phyloP scores from a whole-genome alignment of 495 filamentous ascomycete species.

The Hapsidospora chrysogenum region DNA sequence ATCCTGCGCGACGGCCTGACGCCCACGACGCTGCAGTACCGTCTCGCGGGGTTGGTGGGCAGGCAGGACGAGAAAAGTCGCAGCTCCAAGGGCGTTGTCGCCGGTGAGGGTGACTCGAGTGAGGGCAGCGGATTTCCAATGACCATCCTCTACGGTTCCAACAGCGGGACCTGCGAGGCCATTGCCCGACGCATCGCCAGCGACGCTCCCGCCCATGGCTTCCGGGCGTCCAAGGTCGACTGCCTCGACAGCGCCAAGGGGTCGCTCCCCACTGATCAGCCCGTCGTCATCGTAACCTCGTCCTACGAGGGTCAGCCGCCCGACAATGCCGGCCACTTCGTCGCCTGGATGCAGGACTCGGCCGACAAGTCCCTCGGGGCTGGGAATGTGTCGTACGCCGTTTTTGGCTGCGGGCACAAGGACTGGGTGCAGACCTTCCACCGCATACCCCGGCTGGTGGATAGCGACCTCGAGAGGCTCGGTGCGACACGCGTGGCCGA shows the following conservation, averaged over 20 bases:
- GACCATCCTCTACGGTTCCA: constrained; percentile 49
- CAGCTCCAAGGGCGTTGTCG: constrained; percentile 28
- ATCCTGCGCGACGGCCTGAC: constrained; percentile 35
- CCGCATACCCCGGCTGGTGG: constrained; percentile 41
- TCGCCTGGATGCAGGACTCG: constrained; percentile 38
- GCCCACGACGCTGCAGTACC: constrained; percentile 30
- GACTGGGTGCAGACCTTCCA: constrained; percentile 56
- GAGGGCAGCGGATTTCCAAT: constrained; percentile 13
- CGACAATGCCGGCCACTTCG: constrained; percentile 50
- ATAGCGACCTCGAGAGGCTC: constrained; percentile 25
- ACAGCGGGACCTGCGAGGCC: constrained; percentile 51
- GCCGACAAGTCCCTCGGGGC: constrained; percentile 25
- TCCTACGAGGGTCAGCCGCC: constrained; percentile 49
- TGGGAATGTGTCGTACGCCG: constrained; percentile 35
- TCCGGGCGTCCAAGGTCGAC: constrained; percentile 18
- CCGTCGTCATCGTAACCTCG: constrained; percentile 41
- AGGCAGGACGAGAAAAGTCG: neutral
- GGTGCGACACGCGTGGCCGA: constrained; percentile 32
- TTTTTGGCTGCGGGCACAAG: constrained; percentile 36
- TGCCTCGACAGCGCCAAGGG: constrained; percentile 37
- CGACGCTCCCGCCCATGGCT: constrained; percentile 36
- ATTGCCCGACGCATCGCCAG: constrained; percentile 40
- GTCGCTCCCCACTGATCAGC: constrained; percentile 37
- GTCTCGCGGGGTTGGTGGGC: constrained; percentile 17
- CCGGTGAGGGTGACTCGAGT: neutral